Evolutionary conservation across 2,329 filamentous ascomycete genomes (phyloP).

Genomic region (Aspergillus transmontanensis): DNA sequence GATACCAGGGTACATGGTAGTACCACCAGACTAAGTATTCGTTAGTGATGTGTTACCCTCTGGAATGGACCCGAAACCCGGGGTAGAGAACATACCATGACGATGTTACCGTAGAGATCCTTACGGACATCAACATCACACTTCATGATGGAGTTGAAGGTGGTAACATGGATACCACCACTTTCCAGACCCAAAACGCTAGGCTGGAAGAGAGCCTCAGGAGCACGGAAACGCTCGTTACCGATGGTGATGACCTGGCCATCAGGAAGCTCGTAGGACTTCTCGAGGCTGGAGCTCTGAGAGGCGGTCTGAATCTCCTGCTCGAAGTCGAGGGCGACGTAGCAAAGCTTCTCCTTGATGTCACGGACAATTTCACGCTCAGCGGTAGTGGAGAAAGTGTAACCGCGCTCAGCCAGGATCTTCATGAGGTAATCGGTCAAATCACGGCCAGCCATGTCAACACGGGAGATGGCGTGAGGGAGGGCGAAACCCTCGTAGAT

Average conservation of each 20-base stretch:
- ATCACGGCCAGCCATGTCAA: slow-evolving; percentile 99
- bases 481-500: slow-evolving; percentile 99
- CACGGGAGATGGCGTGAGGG: slow-evolving; percentile 99
- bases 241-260: slow-evolving; percentile 99
- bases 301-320: slow-evolving; percentile 99
- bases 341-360: slow-evolving; percentile 99
- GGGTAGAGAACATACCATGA: slow-evolving; percentile 76
- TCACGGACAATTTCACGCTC: slow-evolving; percentile 99
- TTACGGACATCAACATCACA: slow-evolving; percentile 99
- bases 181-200: slow-evolving; percentile 97
- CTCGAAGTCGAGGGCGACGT: slow-evolving; percentile 99
- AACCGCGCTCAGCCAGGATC: slow-evolving; percentile 98
- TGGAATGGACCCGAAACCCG: background rate
- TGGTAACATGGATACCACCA: slow-evolving; percentile 98
- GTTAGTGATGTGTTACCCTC: slow-evolving; percentile 17
- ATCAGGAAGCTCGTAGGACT: slow-evolving; percentile 99
- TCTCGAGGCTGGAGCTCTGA: slow-evolving; percentile 98
- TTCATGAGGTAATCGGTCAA: slow-evolving; percentile 99
- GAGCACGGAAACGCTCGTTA: slow-evolving; percentile 99
- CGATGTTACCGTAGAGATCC: slow-evolving; percentile 99
- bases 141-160: slow-evolving; percentile 99
- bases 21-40: slow-evolving; percentile 85
- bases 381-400: slow-evolving; percentile 99
- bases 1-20: slow-evolving; percentile 99
- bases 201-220: slow-evolving; percentile 99